These are phyloP conservation scores for Trypanosomatidae sp. DNA, from an alignment of 208 protist species.

Conservation along the genomic window DNA sequence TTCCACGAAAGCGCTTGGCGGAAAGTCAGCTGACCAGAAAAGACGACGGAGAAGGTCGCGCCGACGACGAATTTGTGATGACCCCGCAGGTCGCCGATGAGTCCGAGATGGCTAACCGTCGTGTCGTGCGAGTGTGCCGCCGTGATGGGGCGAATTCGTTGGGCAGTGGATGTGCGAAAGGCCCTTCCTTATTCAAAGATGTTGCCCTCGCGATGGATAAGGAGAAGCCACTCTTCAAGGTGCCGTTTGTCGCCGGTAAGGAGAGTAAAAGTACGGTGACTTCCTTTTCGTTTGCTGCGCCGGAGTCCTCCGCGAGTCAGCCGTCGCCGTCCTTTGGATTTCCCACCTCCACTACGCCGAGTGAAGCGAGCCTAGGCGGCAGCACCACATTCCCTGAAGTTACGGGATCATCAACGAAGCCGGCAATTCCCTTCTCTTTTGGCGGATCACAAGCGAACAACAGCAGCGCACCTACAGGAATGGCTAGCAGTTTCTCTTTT, in stretches of 20 bases:
- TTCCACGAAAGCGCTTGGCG: constrained; percentile 33
- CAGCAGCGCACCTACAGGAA: neutral
- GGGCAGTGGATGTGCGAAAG: neutral
- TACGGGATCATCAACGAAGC: neutral
- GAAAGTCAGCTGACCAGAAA: constrained; percentile 33
- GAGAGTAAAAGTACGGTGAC: neutral
- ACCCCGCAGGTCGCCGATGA: constrained; percentile 52
- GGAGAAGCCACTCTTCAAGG: constrained; percentile 7
- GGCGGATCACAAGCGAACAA: neutral
- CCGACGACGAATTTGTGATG: constrained; percentile 46
- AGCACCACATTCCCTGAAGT: neutral
- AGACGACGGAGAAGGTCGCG: constrained; percentile 32
- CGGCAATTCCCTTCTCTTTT: constrained; percentile 2
- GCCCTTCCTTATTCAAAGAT: constrained; percentile 42
- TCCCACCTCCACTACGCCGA: neutral
- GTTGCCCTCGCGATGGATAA: constrained; percentile 15
- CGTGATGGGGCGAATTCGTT: constrained; percentile 6
- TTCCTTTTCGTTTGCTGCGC: neutral
- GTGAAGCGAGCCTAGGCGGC: constrained; percentile 14
- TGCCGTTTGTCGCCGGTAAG: constrained; percentile 18
- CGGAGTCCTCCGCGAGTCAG: neutral
- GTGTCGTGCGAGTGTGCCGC: constrained; percentile 58
- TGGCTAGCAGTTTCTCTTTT: constrained; percentile 16
- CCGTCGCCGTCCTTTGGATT: neutral
- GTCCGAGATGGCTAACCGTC: constrained; percentile 63